A percentile compares a stretch with the other conserved stretches of the same genome.
Evolutionary conservation across 345 rosid species (phyloP).

Genomic region (Rhodamnia rubescens): DNA sequence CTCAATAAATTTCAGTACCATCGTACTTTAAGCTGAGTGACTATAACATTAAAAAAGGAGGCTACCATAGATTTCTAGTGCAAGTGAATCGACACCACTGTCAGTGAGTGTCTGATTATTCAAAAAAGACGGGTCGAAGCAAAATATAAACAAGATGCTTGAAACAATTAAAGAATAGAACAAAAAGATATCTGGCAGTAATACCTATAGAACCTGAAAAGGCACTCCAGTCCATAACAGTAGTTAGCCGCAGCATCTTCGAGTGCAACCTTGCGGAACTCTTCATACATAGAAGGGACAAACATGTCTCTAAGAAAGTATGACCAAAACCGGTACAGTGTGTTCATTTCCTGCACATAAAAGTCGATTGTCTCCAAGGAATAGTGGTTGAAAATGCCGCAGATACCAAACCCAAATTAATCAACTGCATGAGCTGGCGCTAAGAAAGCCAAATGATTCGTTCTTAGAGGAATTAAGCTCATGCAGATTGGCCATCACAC

Average conservation of each 20-base stretch:
- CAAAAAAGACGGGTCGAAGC: neutral
- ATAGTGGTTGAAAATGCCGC: neutral
- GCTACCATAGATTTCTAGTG: neutral
- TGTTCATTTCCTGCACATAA: conserved; percentile 86
- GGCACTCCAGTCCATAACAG: conserved; percentile 85
- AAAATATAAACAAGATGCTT: neutral
- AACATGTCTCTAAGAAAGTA: conserved; percentile 78
- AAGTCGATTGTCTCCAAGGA: neutral
- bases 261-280: conserved; percentile 67
- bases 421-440: neutral
- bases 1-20: neutral
- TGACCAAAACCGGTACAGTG: conserved; percentile 88
- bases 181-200: neutral
- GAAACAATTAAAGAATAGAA: neutral
- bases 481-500: neutral
- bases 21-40: neutral
- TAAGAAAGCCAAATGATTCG: neutral
- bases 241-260: conserved; percentile 85
- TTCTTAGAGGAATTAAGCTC: neutral
- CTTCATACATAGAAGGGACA: conserved; percentile 76
- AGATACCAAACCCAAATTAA: neutral
- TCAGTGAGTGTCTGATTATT: neutral
- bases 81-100: neutral
- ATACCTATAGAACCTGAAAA: conserved; percentile 97
- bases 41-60: neutral